A percentile compares a stretch with the other conserved stretches of the same genome.
These are phyloP conservation scores for Austropuccinia psidii DNA, from an alignment of 1,284 basidiomycete genomes.

Conservation along the genomic window DNA sequence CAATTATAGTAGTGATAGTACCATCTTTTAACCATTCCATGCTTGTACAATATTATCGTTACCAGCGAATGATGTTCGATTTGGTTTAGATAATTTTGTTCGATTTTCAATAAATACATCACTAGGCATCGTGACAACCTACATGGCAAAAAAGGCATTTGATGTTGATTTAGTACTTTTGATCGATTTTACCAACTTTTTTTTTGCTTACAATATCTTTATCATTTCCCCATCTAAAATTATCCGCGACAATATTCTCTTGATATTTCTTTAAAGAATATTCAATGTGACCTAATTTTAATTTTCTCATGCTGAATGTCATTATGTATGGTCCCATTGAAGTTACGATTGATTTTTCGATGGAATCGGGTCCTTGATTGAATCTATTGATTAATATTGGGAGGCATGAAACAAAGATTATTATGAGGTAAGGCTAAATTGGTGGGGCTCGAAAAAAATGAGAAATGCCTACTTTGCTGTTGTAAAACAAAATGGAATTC, in stretches of 20 bases:
- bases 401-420: constrained; percentile 78
- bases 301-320: constrained; percentile 37
- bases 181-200: too few species aligned
- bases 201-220: constrained; percentile 85
- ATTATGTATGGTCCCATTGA: constrained; percentile 31
- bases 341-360: constrained; percentile 38
- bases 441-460: neutral
- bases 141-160: too few species aligned
- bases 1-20: too few species aligned
- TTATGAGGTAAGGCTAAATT: constrained; percentile 75
- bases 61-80: constrained; percentile 60
- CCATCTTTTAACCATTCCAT: neutral
- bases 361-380: constrained; percentile 46
- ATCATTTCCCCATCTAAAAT: constrained; percentile 91
- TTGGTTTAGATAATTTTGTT: constrained; percentile 77
- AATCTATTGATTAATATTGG: constrained; percentile 96
- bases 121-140: constrained; percentile 80
- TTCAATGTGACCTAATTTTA: constrained; percentile 7
- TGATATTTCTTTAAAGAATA: constrained; percentile 58
- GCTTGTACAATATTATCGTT: constrained; percentile 38
- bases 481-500: constrained; percentile 10
- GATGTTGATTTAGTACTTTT: too few species aligned
- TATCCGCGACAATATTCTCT: constrained; percentile 88
- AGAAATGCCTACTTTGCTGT: constrained; percentile 7
- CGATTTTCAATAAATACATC: constrained; percentile 91